Evolutionary conservation across 2,329 filamentous ascomycete genomes (phyloP).

Genomic region (Stylonectria norvegica): DNA sequence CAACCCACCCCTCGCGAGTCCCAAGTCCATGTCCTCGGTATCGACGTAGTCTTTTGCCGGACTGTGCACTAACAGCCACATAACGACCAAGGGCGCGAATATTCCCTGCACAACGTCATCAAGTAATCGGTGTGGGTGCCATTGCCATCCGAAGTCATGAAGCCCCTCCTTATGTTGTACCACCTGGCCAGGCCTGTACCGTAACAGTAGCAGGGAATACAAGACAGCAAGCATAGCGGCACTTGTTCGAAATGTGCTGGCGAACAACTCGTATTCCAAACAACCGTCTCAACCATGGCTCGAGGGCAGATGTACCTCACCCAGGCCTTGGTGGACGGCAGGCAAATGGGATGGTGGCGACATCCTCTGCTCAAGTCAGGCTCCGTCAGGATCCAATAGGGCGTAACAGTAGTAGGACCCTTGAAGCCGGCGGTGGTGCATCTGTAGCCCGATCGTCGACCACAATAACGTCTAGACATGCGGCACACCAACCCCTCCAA

Average conservation of each 20-base stretch:
- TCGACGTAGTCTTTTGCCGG: constrained; percentile 18
- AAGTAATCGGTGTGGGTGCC: constrained; percentile 7
- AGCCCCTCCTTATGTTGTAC: constrained; percentile 10
- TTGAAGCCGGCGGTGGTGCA: constrained; percentile 19
- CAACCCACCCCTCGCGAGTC: constrained; percentile 16
- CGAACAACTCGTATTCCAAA: constrained; percentile 13
- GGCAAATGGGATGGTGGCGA: constrained; percentile 19
- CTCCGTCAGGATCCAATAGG: constrained; percentile 16
- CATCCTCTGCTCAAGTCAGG: constrained; percentile 11
- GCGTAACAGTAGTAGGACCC: constrained; percentile 17
- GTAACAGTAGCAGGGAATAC: constrained; percentile 6
- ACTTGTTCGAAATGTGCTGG: not conserved
- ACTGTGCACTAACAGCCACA: constrained; percentile 10
- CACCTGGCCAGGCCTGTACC: constrained; percentile 3
- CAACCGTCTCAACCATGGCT: constrained; percentile 6
- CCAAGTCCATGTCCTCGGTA: constrained; percentile 32
- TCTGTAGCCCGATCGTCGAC: constrained; percentile 15
- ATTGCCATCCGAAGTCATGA: not conserved
- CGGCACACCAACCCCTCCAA: constrained; percentile 26
- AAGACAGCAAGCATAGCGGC: constrained; percentile 11
- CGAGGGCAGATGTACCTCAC: constrained; percentile 13
- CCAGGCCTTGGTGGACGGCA: constrained; percentile 13
- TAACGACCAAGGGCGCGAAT: constrained; percentile 12
- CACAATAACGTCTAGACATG: constrained; percentile 22
- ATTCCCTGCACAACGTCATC: constrained; percentile 14